Conservation (phyloP, 176 grass and related monocot species). For the sorghum (Sorghum bicolor) region DNA sequence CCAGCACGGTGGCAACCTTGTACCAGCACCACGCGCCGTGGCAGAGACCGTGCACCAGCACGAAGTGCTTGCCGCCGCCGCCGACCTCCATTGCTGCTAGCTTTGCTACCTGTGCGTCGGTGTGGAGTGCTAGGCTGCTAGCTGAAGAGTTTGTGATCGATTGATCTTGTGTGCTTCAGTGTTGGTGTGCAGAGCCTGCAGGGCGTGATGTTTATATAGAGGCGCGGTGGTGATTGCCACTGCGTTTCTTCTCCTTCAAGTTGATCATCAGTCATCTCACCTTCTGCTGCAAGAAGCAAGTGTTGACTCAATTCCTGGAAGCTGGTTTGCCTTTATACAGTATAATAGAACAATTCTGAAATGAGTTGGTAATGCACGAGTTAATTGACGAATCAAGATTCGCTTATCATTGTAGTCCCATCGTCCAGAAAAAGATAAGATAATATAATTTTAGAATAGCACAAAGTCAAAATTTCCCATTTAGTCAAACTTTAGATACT, state of each 20-base stretch:
- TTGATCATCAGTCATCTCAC: neutral
- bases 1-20: conserved; percentile 22
- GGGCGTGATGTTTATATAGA: neutral
- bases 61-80: conserved; percentile 25
- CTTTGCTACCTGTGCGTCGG: neutral
- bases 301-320: neutral
- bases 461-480: no score
- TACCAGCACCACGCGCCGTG: conserved; percentile 68
- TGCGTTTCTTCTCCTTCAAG: conserved; percentile 23
- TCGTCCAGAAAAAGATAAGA: no score
- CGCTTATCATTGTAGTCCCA: no score
- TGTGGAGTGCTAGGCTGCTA: neutral
- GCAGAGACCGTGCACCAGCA: conserved; percentile 47
- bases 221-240: neutral
- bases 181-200: neutral
- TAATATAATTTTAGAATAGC: no score
- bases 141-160: neutral
- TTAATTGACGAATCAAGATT: no score
- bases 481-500: no score
- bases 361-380: no score
- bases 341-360: neutral
- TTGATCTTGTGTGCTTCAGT: neutral
- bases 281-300: conserved; percentile 18
- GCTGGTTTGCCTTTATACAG: neutral
- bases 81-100: conserved; percentile 3